phyloP scores from a whole-genome alignment of 805 yeast species.

The Myxozyma monticola region DNA sequence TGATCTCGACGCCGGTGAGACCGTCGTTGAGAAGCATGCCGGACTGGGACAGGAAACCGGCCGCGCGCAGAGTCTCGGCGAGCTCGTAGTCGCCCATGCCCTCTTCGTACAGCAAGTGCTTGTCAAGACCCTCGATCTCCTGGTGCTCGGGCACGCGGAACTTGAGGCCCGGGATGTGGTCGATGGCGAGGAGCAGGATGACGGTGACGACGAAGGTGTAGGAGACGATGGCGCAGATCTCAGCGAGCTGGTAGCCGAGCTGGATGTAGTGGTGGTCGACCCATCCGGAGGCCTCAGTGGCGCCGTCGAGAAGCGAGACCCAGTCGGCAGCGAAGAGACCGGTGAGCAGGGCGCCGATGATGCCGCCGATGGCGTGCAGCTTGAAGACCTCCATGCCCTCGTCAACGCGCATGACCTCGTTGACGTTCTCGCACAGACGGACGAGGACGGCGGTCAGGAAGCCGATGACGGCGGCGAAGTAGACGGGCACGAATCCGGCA shows the following conservation, averaged over 20 bases:
- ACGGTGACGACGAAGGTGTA: constrained; percentile 79
- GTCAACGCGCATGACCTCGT: constrained; percentile 66
- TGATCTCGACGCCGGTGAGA: constrained; percentile 12
- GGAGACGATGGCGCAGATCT: constrained; percentile 62
- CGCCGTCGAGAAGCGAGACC: constrained; percentile 70
- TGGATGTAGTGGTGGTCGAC: constrained; percentile 78
- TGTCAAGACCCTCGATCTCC: constrained; percentile 85
- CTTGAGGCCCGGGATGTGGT: constrained; percentile 76
- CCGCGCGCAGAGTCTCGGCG: constrained; percentile 18
- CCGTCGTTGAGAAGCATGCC: constrained; percentile 16
- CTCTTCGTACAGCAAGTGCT: constrained; percentile 35
- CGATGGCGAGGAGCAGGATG: constrained; percentile 62
- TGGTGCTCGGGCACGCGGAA: constrained; percentile 82
- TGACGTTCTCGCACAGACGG: constrained; percentile 25
- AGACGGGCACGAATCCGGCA: constrained; percentile 93
- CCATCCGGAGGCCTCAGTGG: constrained; percentile 61
- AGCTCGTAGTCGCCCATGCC: constrained; percentile 31
- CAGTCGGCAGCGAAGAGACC: constrained; percentile 91
- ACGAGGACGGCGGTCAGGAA: constrained; percentile 44
- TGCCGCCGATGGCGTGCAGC: constrained; percentile 88
- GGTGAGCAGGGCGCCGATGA: constrained; percentile 75
- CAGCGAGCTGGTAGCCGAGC: constrained; percentile 87
- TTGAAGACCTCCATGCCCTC: constrained; percentile 96
- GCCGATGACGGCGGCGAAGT: constrained; percentile 84
- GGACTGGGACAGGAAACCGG: constrained; percentile 14